These are phyloP conservation scores for Syncephalastrum monosporum DNA, from an alignment of 371 early-diverging fungal genomes.

Conservation along the genomic window DNA sequence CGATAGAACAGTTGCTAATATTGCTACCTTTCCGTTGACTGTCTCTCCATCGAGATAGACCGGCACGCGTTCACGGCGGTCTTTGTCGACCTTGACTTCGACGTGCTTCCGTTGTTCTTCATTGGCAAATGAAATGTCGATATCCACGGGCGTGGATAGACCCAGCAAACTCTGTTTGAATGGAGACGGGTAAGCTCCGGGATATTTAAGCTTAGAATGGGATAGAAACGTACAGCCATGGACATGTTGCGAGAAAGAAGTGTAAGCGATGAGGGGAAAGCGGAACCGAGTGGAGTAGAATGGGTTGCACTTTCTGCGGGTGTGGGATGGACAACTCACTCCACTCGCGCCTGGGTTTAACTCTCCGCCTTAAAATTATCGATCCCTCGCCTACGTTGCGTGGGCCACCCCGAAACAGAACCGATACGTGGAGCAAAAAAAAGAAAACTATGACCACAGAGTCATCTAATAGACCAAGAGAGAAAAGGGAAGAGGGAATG, in stretches of 20 bases:
- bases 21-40: constrained; percentile 85
- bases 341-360: too few species aligned
- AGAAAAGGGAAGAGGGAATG: too few species aligned
- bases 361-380: too few species aligned
- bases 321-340: too few species aligned
- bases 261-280: not conserved
- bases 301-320: too few species aligned
- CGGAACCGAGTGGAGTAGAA: too few species aligned
- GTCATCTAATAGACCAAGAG: too few species aligned
- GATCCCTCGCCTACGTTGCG: too few species aligned
- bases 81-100: constrained; percentile 90
- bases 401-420: too few species aligned
- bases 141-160: constrained; percentile 83
- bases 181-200: not conserved
- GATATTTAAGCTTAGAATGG: not conserved
- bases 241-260: constrained; percentile 24
- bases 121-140: constrained; percentile 78
- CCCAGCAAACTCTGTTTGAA: constrained; percentile 74
- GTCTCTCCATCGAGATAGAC: constrained; percentile 96
- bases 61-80: constrained; percentile 83
- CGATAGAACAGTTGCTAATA: not conserved
- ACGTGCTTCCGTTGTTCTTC: constrained; percentile 79
- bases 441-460: too few species aligned
- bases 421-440: too few species aligned
- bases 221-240: constrained; percentile 36